Evolutionary conservation across 805 yeast species (phyloP).

Genomic region (Naumovozyma baii): DNA sequence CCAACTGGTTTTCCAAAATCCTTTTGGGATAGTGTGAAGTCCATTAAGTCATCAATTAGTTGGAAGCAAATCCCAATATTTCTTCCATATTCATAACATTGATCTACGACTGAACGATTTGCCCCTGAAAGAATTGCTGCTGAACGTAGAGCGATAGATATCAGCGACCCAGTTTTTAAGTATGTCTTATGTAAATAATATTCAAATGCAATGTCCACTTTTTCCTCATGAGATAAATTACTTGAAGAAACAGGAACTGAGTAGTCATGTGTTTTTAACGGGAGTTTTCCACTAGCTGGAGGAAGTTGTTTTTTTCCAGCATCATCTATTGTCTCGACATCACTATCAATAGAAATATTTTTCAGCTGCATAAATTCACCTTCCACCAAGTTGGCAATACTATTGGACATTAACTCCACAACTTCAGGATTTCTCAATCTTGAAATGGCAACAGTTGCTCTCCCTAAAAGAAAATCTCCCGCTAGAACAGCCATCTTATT

Average conservation of each 20-base stretch:
- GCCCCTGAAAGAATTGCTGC: constrained; percentile 91
- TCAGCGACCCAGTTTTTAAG: constrained; percentile 85
- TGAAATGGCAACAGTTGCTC: constrained; percentile 94
- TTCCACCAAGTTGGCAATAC: constrained; percentile 93
- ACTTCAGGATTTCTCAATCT: constrained; percentile 94
- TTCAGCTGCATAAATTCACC: constrained; percentile 98
- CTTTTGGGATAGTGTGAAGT: constrained; percentile 79
- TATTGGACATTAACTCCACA: constrained; percentile 86
- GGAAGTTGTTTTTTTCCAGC: constrained; percentile 7
- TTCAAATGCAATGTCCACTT: constrained; percentile 85
- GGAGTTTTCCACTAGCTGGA: constrained; percentile 3
- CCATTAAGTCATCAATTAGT: constrained; percentile 91
- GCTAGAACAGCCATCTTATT: constrained; percentile 97
- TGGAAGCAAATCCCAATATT: constrained; percentile 93
- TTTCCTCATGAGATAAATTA: constrained; percentile 46
- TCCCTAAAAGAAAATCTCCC: constrained; percentile 88
- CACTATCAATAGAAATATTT: constrained; percentile 67
- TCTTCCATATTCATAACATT: constrained; percentile 84
- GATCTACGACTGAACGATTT: constrained; percentile 61
- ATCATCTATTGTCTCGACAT: constrained; percentile 27
- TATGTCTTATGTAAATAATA: constrained; percentile 93
- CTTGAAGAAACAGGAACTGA: constrained; percentile 16
- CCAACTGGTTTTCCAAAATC: constrained; percentile 92
- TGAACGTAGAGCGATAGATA: constrained; percentile 88
- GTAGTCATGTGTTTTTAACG: constrained; percentile 25